Conservation (phyloP, 768 basidiomycete species). For the Serendipita sp. region DNA sequence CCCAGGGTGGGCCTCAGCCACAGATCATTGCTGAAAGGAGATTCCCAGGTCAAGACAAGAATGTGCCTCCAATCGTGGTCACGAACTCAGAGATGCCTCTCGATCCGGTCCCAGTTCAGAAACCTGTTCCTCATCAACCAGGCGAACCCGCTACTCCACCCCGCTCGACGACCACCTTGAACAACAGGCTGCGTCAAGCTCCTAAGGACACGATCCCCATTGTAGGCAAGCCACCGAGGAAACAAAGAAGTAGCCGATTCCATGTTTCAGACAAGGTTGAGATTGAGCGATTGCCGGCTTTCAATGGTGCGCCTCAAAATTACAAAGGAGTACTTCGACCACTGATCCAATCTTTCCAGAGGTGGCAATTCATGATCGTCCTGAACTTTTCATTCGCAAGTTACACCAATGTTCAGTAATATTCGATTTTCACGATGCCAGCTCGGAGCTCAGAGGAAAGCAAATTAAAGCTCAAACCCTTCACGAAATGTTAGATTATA, state of each 20-base stretch:
- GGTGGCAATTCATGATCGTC: constrained; percentile 72
- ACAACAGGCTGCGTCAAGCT: constrained; percentile 47
- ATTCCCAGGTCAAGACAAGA: constrained; percentile 26
- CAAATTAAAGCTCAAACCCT: constrained; percentile 97
- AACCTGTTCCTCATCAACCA: constrained; percentile 7
- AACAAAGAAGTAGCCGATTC: constrained; percentile 93
- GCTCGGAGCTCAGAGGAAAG: constrained; percentile 88
- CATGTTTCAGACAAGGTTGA: constrained; percentile 93
- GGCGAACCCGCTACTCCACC: constrained; percentile 37
- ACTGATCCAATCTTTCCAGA: constrained; percentile 31
- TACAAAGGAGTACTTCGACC: background rate
- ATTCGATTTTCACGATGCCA: constrained; percentile 98
- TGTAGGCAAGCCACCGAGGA: constrained; percentile 88
- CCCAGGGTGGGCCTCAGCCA: constrained; percentile 20
- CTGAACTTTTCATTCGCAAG: constrained; percentile 84
- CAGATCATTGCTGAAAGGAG: constrained; percentile 42
- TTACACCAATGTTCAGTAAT: constrained; percentile 90
- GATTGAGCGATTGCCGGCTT: constrained; percentile 83
- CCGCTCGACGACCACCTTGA: constrained; percentile 38
- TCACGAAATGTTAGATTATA: constrained; percentile 98
- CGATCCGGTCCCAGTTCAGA: constrained; percentile 29
- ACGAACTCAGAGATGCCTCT: constrained; percentile 54
- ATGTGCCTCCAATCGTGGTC: constrained; percentile 69
- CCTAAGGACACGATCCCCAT: constrained; percentile 97
- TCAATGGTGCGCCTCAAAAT: constrained; percentile 43